Percentiles rank a stretch among this genome's conserved stretches.
phyloP scores from a whole-genome alignment of 169 alveolate genomes.

The Plasmodium berghei region DNA sequence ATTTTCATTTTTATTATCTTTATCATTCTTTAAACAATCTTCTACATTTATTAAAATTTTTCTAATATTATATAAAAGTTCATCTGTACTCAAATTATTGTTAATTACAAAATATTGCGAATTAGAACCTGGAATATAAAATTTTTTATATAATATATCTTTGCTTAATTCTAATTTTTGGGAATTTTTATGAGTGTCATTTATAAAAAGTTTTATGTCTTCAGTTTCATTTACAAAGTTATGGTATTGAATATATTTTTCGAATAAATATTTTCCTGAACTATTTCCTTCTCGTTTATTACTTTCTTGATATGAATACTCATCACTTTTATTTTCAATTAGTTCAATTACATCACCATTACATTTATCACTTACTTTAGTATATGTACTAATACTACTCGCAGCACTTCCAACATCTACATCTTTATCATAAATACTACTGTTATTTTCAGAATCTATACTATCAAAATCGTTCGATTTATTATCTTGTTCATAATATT shows the following conservation, averaged over 20 bases:
- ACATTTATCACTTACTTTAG: neutral
- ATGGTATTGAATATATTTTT: neutral
- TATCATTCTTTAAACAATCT: slow-evolving; percentile 27
- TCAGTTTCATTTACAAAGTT: neutral
- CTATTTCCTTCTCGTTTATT: neutral
- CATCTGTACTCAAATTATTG: slow-evolving; percentile 20
- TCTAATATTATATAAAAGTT: slow-evolving; percentile 28
- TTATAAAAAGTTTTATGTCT: neutral
- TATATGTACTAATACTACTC: too few species aligned
- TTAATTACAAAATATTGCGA: slow-evolving; percentile 38
- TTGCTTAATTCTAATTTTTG: slow-evolving; percentile 4
- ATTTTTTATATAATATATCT: slow-evolving; percentile 39
- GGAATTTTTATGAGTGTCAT: neutral
- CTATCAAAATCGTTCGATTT: neutral
- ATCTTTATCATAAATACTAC: neutral
- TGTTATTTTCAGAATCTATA: neutral
- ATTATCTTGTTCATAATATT: neutral
- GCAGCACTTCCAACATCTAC: neutral
- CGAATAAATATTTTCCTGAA: neutral
- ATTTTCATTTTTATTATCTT: slow-evolving; percentile 9
- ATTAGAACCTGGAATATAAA: slow-evolving; percentile 29
- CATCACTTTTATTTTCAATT: neutral
- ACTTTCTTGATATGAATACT: too few species aligned
- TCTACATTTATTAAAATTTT: slow-evolving; percentile 13
- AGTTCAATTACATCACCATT: neutral